phyloP scores from a whole-genome alignment of 352 stramenopile genomes.

The Phytophthora sp. region DNA sequence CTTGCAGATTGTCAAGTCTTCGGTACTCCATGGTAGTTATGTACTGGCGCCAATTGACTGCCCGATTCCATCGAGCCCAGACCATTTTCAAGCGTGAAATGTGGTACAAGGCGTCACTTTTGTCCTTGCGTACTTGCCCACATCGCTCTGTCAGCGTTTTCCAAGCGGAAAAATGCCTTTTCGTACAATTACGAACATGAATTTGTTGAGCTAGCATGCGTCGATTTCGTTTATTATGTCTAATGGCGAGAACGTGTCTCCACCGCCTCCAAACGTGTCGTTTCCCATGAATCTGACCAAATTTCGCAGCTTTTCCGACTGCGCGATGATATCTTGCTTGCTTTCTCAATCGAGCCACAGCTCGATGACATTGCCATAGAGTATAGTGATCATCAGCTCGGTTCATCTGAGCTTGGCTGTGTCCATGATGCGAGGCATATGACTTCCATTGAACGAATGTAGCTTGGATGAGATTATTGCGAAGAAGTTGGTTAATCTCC shows the following conservation, averaged over 20 bases:
- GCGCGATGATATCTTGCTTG: slow-evolving; percentile 10
- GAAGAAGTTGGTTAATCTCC: slow-evolving; percentile 35
- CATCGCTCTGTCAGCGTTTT: slow-evolving; percentile 11
- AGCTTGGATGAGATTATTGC: slow-evolving; percentile 28
- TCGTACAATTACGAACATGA: slow-evolving; percentile 1
- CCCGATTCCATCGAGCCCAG: slow-evolving; percentile 33
- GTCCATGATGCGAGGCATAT: slow-evolving; percentile 15
- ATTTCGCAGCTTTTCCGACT: slow-evolving; percentile 4
- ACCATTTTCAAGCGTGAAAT: slow-evolving; percentile 23
- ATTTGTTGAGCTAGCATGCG: slow-evolving; percentile 1
- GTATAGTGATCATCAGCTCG: slow-evolving; percentile 22
- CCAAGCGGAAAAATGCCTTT: slow-evolving; percentile 24
- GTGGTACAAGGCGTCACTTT: slow-evolving; percentile 30
- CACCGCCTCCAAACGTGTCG: slow-evolving; percentile 12
- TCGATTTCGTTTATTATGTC: neutral
- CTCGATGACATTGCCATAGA: slow-evolving; percentile 13
- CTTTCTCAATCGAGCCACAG: slow-evolving; percentile 16
- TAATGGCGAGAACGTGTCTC: slow-evolving; percentile 15
- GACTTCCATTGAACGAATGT: slow-evolving; percentile 40
- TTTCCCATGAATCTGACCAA: slow-evolving; percentile 10
- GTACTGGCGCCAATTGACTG: slow-evolving; percentile 17
- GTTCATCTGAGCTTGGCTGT: neutral
- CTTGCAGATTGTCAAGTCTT: slow-evolving; percentile 5
- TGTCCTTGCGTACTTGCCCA: slow-evolving; percentile 10
- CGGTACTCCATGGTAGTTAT: slow-evolving; percentile 11